Evolutionary conservation across 2,329 filamentous ascomycete species (phyloP).

Genomic region (Xylariaceae sp.): DNA sequence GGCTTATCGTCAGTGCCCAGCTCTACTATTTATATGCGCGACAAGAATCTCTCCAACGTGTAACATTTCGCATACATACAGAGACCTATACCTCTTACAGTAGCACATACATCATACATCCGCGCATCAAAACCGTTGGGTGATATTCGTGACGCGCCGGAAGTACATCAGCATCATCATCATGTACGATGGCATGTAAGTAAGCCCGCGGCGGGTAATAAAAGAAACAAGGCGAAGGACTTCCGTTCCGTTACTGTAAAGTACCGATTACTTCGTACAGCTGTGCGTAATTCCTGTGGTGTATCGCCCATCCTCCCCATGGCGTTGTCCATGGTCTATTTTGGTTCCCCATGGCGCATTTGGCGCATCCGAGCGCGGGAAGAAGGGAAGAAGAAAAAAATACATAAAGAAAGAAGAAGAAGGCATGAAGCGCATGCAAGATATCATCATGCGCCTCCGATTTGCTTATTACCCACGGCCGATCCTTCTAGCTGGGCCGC

Average conservation of each 20-base stretch:
- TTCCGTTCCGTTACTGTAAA: not conserved
- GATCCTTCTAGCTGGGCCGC: conserved; percentile 15
- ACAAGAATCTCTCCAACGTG: not conserved
- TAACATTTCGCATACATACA: not conserved
- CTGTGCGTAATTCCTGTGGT: too few relatives aligned
- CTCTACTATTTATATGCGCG: not conserved
- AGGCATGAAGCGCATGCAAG: conserved; percentile 4
- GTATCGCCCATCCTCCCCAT: not conserved
- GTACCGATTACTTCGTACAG: too few relatives aligned
- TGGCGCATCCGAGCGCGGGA: not conserved
- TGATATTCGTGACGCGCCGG: not conserved
- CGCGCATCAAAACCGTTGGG: not conserved
- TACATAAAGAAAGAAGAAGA: not conserved
- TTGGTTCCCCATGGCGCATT: conserved; percentile 8
- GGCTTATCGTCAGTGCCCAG: not conserved
- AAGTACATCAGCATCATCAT: not conserved
- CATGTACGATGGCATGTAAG: not conserved
- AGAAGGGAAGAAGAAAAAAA: not conserved
- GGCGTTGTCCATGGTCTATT: not conserved
- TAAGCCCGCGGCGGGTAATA: not conserved
- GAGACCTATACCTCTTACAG: not conserved
- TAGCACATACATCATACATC: not conserved
- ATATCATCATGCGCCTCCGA: conserved; percentile 2
- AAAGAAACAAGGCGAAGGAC: not conserved
- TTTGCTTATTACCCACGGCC: conserved; percentile 1